A percentile compares a stretch with the other conserved stretches of the same genome.
Conservation (phyloP, 2,329 filamentous ascomycete genomes). For the Pseudogymnoascus sp. region DNA sequence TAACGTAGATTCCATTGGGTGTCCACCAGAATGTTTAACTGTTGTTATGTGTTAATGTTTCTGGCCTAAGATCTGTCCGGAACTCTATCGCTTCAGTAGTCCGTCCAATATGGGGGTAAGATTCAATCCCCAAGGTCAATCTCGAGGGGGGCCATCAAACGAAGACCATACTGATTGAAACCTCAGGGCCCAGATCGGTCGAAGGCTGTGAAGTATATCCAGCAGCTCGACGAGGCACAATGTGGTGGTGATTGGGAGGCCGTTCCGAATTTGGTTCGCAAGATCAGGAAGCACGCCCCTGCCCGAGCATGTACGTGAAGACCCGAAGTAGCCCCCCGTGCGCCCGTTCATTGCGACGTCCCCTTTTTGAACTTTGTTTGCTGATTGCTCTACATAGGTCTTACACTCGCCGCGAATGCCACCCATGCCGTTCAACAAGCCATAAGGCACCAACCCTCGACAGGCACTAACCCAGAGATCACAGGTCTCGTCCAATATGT, state of each 20-base stretch:
- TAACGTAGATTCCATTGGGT: background rate
- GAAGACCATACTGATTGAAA: background rate
- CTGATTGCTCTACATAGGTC: constrained; percentile 39
- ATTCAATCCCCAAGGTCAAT: constrained; percentile 2
- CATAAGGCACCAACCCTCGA: constrained; percentile 24
- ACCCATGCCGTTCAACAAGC: constrained; percentile 56
- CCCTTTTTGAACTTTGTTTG: constrained; percentile 12
- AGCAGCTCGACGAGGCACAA: constrained; percentile 74
- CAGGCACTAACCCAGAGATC: constrained; percentile 19
- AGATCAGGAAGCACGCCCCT: constrained; percentile 88
- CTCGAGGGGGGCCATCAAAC: background rate
- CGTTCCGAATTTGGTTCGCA: constrained; percentile 81
- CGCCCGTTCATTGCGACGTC: constrained; percentile 16
- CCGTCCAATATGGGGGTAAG: constrained; percentile 2
- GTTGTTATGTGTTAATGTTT: constrained; percentile 6
- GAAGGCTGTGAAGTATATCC: constrained; percentile 77
- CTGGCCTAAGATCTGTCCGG: constrained; percentile 1
- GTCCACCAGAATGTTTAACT: constrained; percentile 1
- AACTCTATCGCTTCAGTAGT: background rate
- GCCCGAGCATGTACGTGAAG: constrained; percentile 64
- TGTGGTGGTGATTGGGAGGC: constrained; percentile 82
- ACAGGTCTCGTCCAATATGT: constrained; percentile 21
- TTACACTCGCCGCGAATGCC: constrained; percentile 59
- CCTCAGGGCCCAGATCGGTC: constrained; percentile 34
- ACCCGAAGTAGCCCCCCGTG: background rate